Percentiles rank a stretch among this genome's conserved stretches.
Evolutionary conservation across 73 alveolate species (phyloP).

Genomic region (Breviolum minutum): DNA sequence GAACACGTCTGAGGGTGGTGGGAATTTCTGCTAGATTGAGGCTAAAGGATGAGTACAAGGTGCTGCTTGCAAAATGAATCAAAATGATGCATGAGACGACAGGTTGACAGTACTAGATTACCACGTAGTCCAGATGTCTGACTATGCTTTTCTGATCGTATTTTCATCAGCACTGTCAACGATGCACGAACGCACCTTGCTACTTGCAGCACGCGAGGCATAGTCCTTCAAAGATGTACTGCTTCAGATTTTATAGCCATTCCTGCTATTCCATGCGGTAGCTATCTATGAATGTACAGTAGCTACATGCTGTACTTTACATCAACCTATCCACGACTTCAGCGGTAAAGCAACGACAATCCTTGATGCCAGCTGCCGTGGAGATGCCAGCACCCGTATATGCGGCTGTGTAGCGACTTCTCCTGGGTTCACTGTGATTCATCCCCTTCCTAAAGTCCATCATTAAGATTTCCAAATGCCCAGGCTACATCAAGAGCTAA

Average conservation of each 20-base stretch:
- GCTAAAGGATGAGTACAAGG: too few species aligned
- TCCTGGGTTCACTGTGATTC: neutral
- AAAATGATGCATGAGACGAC: too few species aligned
- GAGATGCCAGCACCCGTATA: slow-evolving; percentile 95
- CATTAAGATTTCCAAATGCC: neutral
- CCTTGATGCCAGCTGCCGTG: slow-evolving; percentile 76
- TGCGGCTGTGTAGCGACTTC: slow-evolving; percentile 73
- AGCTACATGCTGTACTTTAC: too few species aligned
- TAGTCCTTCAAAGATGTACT: neutral
- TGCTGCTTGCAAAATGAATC: too few species aligned
- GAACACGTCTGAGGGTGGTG: too few species aligned
- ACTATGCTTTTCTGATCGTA: too few species aligned
- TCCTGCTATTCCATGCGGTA: neutral
- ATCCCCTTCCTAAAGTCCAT: neutral
- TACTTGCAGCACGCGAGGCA: neutral
- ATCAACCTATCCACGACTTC: too few species aligned
- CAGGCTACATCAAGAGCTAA: neutral
- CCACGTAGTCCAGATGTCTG: too few species aligned
- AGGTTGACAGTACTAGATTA: too few species aligned
- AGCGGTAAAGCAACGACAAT: neutral
- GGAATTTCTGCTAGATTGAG: too few species aligned
- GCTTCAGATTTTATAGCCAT: too few species aligned
- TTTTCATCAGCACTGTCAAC: too few species aligned
- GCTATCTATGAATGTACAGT: neutral
- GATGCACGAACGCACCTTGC: neutral